Conservation (phyloP, 257 asterid genomes). For the Perilla frutescens region DNA sequence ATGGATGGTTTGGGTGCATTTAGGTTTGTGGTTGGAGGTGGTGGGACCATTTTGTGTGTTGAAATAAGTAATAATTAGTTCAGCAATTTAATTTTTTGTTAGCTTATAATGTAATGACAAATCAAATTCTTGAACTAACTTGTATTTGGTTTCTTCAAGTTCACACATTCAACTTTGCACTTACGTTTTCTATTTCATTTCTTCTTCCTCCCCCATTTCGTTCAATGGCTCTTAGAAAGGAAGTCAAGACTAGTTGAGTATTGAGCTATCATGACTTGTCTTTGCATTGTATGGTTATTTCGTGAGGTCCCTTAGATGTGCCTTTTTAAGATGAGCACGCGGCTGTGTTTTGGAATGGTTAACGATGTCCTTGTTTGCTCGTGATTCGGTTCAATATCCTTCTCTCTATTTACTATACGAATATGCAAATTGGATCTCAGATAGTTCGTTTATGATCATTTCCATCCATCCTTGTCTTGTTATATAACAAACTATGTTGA, state of each 20-base stretch:
- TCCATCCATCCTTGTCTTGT: neutral
- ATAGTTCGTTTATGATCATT: too few relatives aligned
- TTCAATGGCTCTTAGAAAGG: slow-evolving; percentile 25
- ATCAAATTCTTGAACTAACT: slow-evolving; percentile 38
- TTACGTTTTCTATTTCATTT: neutral
- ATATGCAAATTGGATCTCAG: slow-evolving; percentile 5
- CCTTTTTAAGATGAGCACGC: neutral
- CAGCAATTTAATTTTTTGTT: slow-evolving; percentile 37
- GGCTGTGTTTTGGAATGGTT: neutral
- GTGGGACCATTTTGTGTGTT: slow-evolving; percentile 41
- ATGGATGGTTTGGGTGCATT: slow-evolving; percentile 42
- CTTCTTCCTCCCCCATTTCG: neutral
- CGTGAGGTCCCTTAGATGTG: neutral
- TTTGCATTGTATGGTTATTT: too few relatives aligned
- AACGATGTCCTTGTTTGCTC: neutral
- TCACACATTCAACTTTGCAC: slow-evolving; percentile 26
- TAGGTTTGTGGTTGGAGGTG: slow-evolving; percentile 45
- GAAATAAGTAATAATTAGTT: neutral
- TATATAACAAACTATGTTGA: neutral
- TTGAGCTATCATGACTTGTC: neutral
- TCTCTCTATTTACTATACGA: neutral
- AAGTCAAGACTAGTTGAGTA: slow-evolving; percentile 17
- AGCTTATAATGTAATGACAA: slow-evolving; percentile 40
- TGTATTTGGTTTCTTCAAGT: slow-evolving; percentile 38
- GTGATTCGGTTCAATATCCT: neutral